These are phyloP conservation scores for Ciborinia camelliae DNA, from an alignment of 2,329 filamentous ascomycete genomes.

Conservation along the genomic window DNA sequence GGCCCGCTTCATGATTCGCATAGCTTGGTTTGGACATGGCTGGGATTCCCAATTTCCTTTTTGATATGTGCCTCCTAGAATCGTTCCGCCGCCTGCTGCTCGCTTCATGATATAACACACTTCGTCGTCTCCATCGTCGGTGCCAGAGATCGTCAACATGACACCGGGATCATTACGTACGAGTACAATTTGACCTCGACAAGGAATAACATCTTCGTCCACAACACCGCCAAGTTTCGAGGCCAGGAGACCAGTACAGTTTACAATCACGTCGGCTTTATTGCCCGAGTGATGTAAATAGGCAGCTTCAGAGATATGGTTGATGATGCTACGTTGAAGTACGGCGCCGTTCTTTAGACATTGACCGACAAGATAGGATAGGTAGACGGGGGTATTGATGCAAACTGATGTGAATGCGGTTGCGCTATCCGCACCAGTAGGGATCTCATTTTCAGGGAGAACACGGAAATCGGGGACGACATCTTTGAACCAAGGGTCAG, in stretches of 20 bases:
- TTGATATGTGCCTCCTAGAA: slow-evolving; percentile 66
- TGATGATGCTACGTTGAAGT: slow-evolving; percentile 59
- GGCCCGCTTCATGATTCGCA: slow-evolving; percentile 65
- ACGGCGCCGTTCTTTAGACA: slow-evolving; percentile 70
- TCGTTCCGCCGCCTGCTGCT: slow-evolving; percentile 62
- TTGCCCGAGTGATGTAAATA: slow-evolving; percentile 54
- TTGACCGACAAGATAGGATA: slow-evolving; percentile 79
- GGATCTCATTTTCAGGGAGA: slow-evolving; percentile 56
- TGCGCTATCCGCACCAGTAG: slow-evolving; percentile 64
- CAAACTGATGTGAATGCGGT: slow-evolving; percentile 80
- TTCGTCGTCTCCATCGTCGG: slow-evolving; percentile 62
- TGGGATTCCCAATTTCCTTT: slow-evolving; percentile 61
- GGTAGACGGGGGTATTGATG: slow-evolving; percentile 86
- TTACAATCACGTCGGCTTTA: slow-evolving; percentile 68
- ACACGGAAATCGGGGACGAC: slow-evolving; percentile 69
- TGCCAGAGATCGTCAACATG: slow-evolving; percentile 60
- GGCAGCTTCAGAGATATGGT: slow-evolving; percentile 71
- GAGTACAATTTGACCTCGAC: slow-evolving; percentile 72
- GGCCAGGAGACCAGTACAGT: slow-evolving; percentile 78
- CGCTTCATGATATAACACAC: slow-evolving; percentile 66
- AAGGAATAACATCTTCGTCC: slow-evolving; percentile 70
- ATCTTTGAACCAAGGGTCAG: slow-evolving; percentile 70
- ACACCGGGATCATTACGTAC: slow-evolving; percentile 61
- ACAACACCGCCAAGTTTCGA: slow-evolving; percentile 75
- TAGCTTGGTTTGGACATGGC: slow-evolving; percentile 59